Percentiles rank a stretch among this genome's conserved stretches.
These are phyloP conservation scores for Puya raimondii DNA, from an alignment of 176 grass and related monocot genomes.

Conservation along the genomic window DNA sequence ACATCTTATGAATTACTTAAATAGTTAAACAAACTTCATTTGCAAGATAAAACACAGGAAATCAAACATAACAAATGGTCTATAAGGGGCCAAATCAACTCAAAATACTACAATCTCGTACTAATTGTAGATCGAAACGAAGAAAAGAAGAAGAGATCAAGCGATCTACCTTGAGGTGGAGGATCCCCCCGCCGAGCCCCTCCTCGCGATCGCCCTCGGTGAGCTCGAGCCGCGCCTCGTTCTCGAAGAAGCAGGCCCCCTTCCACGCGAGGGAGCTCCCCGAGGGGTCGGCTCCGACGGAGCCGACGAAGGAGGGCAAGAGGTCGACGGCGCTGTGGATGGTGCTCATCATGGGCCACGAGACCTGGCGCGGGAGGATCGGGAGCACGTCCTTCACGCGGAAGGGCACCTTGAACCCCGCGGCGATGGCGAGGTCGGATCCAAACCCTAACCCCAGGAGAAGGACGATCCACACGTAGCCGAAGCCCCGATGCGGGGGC, in stretches of 20 bases:
- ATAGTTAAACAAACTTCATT: too few species aligned
- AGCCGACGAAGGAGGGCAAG: slow-evolving; percentile 72
- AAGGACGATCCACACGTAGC: background rate
- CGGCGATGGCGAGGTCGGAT: slow-evolving; percentile 7
- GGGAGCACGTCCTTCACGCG: slow-evolving; percentile 71
- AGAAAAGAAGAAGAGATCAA: slow-evolving; percentile 9
- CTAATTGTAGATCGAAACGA: slow-evolving; percentile 1
- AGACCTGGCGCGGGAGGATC: slow-evolving; percentile 68
- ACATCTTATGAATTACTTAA: too few species aligned
- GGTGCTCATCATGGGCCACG: slow-evolving; percentile 81
- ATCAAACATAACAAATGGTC: background rate
- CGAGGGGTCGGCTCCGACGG: slow-evolving; percentile 31
- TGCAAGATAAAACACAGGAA: background rate
- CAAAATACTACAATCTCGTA: background rate
- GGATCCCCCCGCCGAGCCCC: slow-evolving; percentile 41
- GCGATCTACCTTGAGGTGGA: slow-evolving; percentile 53
- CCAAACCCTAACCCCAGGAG: slow-evolving; percentile 15
- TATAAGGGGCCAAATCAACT: background rate
- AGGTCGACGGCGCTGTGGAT: slow-evolving; percentile 89
- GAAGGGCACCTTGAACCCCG: slow-evolving; percentile 53
- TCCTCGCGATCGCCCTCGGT: slow-evolving; percentile 46
- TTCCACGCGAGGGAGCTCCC: slow-evolving; percentile 35
- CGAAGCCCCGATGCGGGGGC: background rate
- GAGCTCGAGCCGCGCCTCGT: slow-evolving; percentile 66
- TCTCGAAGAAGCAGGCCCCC: slow-evolving; percentile 71